Evolutionary conservation across 1,284 basidiomycete species (phyloP).

Genomic region (Cutaneotrichosporon cavernicola): DNA sequence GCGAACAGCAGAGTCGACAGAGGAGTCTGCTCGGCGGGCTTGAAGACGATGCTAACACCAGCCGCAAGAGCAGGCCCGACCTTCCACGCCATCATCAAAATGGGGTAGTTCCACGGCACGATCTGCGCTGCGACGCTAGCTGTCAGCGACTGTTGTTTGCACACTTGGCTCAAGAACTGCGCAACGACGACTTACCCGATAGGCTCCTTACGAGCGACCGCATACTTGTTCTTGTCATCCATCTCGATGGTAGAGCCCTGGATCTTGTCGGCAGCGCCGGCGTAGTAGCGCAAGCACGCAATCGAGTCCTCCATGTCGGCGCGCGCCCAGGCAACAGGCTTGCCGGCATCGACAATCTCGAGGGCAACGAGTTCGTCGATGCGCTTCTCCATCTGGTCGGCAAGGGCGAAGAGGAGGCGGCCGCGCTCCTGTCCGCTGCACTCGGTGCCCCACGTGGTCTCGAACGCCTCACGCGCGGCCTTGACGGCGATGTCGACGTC

Average conservation of each 20-base stretch:
- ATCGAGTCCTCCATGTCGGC: conserved; percentile 78
- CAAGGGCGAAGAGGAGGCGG: conserved; percentile 72
- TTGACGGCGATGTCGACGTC: conserved; percentile 81
- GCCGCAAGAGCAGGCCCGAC: conserved; percentile 81
- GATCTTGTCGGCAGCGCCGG: conserved; percentile 67
- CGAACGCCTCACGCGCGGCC: conserved; percentile 75
- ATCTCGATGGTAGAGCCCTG: conserved; percentile 57
- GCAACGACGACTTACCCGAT: conserved; percentile 59
- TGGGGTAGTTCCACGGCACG: conserved; percentile 8
- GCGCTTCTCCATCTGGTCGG: conserved; percentile 85
- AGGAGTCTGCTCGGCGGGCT: conserved; percentile 71
- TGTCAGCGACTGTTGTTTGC: not conserved
- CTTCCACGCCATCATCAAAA: conserved; percentile 62
- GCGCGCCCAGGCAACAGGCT: conserved; percentile 63
- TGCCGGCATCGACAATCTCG: conserved; percentile 76
- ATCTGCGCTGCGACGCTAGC: conserved; percentile 66
- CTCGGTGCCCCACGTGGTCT: conserved; percentile 68
- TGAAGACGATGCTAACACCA: conserved; percentile 33
- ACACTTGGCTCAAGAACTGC: not conserved
- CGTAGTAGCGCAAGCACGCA: conserved; percentile 66
- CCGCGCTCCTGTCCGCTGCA: conserved; percentile 72
- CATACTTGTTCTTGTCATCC: conserved; percentile 63
- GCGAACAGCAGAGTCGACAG: conserved; percentile 66
- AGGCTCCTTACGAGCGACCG: conserved; percentile 85
- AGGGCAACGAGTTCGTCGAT: conserved; percentile 67